Conservation (phyloP, 164 flowering plant species). For the Macadamia tetraphylla region DNA sequence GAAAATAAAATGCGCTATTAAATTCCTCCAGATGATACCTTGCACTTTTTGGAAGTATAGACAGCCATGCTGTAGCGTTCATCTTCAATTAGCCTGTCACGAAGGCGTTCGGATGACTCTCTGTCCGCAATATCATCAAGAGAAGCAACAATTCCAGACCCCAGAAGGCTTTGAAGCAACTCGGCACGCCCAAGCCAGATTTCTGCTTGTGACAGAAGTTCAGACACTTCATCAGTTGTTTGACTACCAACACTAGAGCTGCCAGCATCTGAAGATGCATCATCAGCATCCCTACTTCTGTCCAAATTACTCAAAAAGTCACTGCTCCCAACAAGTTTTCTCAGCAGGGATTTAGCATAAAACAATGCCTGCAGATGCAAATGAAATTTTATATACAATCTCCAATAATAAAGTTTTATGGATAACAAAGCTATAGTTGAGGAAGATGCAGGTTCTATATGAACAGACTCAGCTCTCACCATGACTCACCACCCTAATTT, state of each 20-base stretch:
- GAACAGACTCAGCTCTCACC: not conserved
- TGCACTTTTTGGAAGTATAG: slow-evolving; percentile 94
- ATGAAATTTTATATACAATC: slow-evolving; percentile 1
- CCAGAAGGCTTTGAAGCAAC: slow-evolving; percentile 93
- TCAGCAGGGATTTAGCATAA: slow-evolving; percentile 68
- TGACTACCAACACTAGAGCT: slow-evolving; percentile 90
- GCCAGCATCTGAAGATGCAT: slow-evolving; percentile 91
- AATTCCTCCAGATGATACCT: slow-evolving; percentile 38
- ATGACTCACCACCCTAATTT: too few relatives aligned
- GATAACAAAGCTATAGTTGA: not conserved
- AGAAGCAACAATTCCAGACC: slow-evolving; percentile 94
- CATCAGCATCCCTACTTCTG: slow-evolving; percentile 75
- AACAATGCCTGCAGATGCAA: slow-evolving; percentile 52
- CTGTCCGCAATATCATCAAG: slow-evolving; percentile 93
- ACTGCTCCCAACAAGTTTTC: slow-evolving; percentile 65
- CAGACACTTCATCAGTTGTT: slow-evolving; percentile 76
- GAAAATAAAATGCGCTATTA: slow-evolving; percentile 1
- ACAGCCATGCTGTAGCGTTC: slow-evolving; percentile 99
- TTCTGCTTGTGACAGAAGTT: slow-evolving; percentile 70
- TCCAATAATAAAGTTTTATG: not conserved
- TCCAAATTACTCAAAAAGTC: slow-evolving; percentile 64
- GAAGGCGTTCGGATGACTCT: slow-evolving; percentile 77
- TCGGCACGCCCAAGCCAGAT: slow-evolving; percentile 92
- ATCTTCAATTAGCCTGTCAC: slow-evolving; percentile 81
- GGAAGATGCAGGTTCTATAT: not conserved